phyloP scores from a whole-genome alignment of 805 yeast species.

The Groenewaldozyma salmanticensis region DNA sequence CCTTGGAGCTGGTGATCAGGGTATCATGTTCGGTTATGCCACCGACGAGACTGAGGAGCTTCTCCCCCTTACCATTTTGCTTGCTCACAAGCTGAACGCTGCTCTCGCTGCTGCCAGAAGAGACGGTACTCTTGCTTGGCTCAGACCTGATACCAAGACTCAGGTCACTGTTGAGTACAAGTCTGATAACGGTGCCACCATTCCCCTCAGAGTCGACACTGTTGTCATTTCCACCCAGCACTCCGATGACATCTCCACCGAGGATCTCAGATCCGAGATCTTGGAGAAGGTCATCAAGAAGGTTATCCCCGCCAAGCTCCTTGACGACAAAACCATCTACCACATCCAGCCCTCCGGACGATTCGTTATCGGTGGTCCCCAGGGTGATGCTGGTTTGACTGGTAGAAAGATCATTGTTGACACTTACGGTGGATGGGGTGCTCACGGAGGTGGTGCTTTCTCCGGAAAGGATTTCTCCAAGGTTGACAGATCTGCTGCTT shows the following conservation, averaged over 20 bases:
- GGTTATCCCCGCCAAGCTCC: conserved; percentile 82
- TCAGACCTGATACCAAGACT: conserved; percentile 99
- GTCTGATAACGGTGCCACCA: conserved; percentile 89
- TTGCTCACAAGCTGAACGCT: conserved; percentile 93
- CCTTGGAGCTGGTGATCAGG: conserved; percentile 99
- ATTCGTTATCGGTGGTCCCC: conserved; percentile 99
- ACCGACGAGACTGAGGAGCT: conserved; percentile 98
- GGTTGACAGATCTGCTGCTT: conserved; percentile 99
- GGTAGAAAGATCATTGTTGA: conserved; percentile 99
- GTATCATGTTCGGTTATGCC: conserved; percentile 99
- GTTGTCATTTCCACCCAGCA: conserved; percentile 97
- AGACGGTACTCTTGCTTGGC: conserved; percentile 88
- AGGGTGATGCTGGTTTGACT: conserved; percentile 99
- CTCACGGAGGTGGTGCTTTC: conserved; percentile 99
- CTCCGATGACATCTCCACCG: conserved; percentile 91
- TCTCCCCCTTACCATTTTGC: conserved; percentile 86
- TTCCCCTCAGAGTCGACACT: conserved; percentile 95
- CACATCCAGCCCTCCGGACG: conserved; percentile 99
- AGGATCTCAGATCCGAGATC: conserved; percentile 75
- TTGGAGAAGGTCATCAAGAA: conserved; percentile 74
- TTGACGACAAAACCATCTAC: conserved; percentile 92
- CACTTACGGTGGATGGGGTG: conserved; percentile 99
- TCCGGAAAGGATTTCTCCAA: conserved; percentile 99
- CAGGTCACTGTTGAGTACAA: conserved; percentile 97
- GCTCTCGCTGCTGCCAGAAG: conserved; percentile 97